Evolutionary conservation across 2,329 filamentous ascomycete species (phyloP).

Genomic region (Celoporthe dispersa): DNA sequence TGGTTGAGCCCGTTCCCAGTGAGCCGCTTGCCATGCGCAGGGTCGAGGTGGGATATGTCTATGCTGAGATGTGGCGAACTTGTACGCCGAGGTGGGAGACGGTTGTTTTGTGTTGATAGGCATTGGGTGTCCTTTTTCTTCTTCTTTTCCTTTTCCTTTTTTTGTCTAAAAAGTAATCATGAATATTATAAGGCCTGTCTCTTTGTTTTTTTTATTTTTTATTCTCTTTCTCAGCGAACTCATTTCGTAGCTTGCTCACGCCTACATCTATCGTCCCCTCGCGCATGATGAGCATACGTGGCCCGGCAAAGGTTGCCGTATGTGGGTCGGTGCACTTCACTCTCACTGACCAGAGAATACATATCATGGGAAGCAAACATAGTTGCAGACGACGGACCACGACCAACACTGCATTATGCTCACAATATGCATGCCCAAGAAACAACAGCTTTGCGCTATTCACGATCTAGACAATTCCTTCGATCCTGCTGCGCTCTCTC

Average conservation of each 20-base stretch:
- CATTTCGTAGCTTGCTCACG: background rate
- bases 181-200: background rate
- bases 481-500: background rate
- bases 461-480: background rate
- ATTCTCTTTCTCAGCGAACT: background rate
- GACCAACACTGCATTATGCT: background rate
- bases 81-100: constrained; percentile 11
- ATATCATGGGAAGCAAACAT: background rate
- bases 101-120: constrained; percentile 10
- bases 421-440: background rate
- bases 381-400: background rate
- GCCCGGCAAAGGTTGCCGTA: background rate
- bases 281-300: background rate
- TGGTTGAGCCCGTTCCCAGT: constrained; percentile 1
- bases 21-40: constrained; percentile 12
- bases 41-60: constrained; percentile 10
- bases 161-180: background rate
- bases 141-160: background rate
- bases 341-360: background rate
- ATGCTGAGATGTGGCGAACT: background rate
- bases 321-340: background rate
- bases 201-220: background rate
- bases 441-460: background rate
- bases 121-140: background rate
- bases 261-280: background rate